Conservation (phyloP, 108 stramenopile genomes). For the Nannochloropsis salina region DNA sequence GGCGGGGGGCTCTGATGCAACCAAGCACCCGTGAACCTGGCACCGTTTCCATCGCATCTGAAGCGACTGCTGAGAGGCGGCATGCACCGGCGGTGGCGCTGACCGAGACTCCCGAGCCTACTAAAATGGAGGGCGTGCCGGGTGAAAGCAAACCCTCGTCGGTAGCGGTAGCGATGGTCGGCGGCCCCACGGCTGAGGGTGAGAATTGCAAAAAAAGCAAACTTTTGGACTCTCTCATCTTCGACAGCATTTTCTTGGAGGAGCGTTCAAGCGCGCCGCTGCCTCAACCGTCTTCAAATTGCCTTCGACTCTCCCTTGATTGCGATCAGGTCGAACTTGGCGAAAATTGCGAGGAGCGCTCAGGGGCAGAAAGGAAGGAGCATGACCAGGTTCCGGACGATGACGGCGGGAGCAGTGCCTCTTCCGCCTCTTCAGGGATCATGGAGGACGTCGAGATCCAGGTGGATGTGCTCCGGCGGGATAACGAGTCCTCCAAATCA, state of each 20-base stretch:
- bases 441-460: constrained; percentile 15
- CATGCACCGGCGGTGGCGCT: background rate
- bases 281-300: background rate
- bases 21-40: background rate
- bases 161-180: background rate
- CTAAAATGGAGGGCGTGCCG: background rate
- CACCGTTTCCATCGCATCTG: background rate
- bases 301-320: background rate
- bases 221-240: background rate
- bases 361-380: background rate
- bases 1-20: constrained; percentile 6
- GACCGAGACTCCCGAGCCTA: background rate
- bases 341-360: background rate
- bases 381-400: background rate
- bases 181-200: background rate
- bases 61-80: background rate
- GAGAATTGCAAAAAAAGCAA: background rate
- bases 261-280: background rate
- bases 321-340: background rate
- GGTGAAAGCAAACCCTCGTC: background rate
- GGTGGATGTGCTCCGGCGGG: background rate
- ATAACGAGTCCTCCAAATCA: too few relatives aligned
- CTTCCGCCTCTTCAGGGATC: background rate
- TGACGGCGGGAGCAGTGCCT: background rate
- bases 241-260: background rate